Evolutionary conservation across 2,329 filamentous ascomycete genomes (phyloP).

Genomic region (Hypoxylon sp.): DNA sequence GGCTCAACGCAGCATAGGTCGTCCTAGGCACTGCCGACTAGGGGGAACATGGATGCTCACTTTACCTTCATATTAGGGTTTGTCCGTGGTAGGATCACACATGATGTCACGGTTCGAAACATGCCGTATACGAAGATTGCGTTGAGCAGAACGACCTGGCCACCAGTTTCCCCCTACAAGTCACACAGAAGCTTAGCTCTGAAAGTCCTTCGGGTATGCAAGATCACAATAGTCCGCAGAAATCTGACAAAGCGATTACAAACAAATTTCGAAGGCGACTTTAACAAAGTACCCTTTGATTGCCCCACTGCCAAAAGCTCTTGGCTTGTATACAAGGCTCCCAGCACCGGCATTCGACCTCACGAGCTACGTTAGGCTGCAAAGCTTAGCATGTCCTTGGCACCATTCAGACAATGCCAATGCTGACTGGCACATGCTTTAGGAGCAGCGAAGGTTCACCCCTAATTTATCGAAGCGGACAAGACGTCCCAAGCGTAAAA

Average conservation of each 20-base stretch:
- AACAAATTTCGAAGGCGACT: conserved; percentile 25
- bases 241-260: conserved; percentile 43
- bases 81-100: conserved; percentile 45
- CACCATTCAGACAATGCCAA: conserved; percentile 6
- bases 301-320: conserved; percentile 24
- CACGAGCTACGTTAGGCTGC: conserved; percentile 19
- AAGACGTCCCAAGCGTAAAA: conserved; percentile 18
- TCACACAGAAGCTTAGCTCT: conserved; percentile 34
- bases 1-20: conserved; percentile 44
- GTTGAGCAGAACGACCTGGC: conserved; percentile 33
- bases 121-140: conserved; percentile 35
- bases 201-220: conserved; percentile 42
- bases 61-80: conserved; percentile 40
- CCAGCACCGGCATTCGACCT: conserved; percentile 25
- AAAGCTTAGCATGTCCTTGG: conserved; percentile 26
- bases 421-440: conserved; percentile 8
- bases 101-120: conserved; percentile 48
- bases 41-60: conserved; percentile 34
- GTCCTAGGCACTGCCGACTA: conserved; percentile 35
- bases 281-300: conserved; percentile 19
- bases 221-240: conserved; percentile 42
- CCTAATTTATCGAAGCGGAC: conserved; percentile 10
- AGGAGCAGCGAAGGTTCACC: conserved; percentile 3
- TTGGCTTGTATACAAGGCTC: conserved; percentile 15
- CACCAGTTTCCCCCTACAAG: conserved; percentile 27